Percentiles rank a stretch among this genome's conserved stretches.
These are phyloP conservation scores for Parasarocladium wereldwijsianum DNA, from an alignment of 2,329 filamentous ascomycete species.

Conservation along the genomic window DNA sequence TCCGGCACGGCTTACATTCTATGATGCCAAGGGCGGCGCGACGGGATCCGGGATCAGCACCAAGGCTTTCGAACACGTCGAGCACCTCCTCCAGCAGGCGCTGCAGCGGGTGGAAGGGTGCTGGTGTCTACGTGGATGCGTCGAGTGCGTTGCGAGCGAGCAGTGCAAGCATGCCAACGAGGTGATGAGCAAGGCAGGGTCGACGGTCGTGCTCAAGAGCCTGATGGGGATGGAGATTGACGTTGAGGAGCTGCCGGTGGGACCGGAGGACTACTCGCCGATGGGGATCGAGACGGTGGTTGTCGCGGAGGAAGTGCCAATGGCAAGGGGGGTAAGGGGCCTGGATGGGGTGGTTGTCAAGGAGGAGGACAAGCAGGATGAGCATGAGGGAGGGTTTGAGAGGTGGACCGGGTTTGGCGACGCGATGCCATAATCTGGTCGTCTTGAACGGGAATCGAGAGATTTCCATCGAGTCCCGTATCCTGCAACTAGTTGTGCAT, in stretches of 20 bases:
- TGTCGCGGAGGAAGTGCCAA: constrained; percentile 51
- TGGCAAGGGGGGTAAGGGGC: constrained; percentile 8
- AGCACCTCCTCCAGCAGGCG: constrained; percentile 62
- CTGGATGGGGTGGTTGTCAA: constrained; percentile 3
- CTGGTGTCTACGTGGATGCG: constrained; percentile 63
- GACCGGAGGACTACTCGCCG: constrained; percentile 55
- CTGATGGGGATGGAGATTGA: constrained; percentile 67
- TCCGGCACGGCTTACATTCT: constrained; percentile 81
- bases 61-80: constrained; percentile 88
- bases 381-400: constrained; percentile 6
- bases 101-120: constrained; percentile 64
- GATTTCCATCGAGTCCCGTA: too few species aligned
- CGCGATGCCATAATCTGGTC: too few species aligned
- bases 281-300: constrained; percentile 73
- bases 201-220: constrained; percentile 64
- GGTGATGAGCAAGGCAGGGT: constrained; percentile 87
- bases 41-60: constrained; percentile 74
- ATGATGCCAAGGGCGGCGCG: constrained; percentile 82
- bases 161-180: constrained; percentile 74
- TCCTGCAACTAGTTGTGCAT: too few species aligned
- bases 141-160: constrained; percentile 82
- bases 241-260: constrained; percentile 73
- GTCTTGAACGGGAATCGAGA: neutral
- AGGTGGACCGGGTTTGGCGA: constrained; percentile 5
- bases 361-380: constrained; percentile 5